A percentile compares a stretch with the other conserved stretches of the same genome.
Conservation (phyloP, 1,284 basidiomycete genomes). For the Naganishia cerealis region DNA sequence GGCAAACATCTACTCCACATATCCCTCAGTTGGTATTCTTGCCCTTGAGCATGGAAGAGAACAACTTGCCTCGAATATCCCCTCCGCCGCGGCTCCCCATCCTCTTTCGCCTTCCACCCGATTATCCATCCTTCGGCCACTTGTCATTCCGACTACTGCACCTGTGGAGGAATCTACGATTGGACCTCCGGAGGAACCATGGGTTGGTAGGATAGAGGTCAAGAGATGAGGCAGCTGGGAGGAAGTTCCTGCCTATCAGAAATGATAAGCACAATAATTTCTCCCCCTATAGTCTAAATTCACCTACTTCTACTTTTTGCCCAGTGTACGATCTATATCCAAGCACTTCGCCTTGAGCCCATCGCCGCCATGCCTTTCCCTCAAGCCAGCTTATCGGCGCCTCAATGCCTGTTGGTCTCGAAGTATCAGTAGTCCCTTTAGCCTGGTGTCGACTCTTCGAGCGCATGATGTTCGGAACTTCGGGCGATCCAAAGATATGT, state of each 20-base stretch:
- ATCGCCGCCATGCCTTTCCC: conserved; percentile 57
- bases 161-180: conserved; percentile 66
- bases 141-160: conserved; percentile 67
- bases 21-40: background rate
- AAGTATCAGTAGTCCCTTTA: background rate
- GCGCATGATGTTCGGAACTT: conserved; percentile 41
- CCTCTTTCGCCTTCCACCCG: conserved; percentile 63
- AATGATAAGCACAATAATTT: background rate
- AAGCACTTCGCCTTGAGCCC: conserved; percentile 60
- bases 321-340: conserved; percentile 66
- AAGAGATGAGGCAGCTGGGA: conserved; percentile 65
- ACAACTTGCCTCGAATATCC: conserved; percentile 63
- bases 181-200: conserved; percentile 70
- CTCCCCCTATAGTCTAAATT: background rate
- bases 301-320: conserved; percentile 60
- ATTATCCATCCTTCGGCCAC: conserved; percentile 65
- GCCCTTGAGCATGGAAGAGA: conserved; percentile 18
- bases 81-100: conserved; percentile 69
- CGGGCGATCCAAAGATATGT: conserved; percentile 61
- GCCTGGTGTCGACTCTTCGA: conserved; percentile 59
- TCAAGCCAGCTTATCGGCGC: conserved; percentile 33
- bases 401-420: conserved; percentile 20
- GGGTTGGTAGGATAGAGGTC: conserved; percentile 62
- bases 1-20: conserved; percentile 32
- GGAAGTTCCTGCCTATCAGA: conserved; percentile 65